phyloP scores from a whole-genome alignment of 805 yeast species.

The Vanderwaltozyma yarrowii region DNA sequence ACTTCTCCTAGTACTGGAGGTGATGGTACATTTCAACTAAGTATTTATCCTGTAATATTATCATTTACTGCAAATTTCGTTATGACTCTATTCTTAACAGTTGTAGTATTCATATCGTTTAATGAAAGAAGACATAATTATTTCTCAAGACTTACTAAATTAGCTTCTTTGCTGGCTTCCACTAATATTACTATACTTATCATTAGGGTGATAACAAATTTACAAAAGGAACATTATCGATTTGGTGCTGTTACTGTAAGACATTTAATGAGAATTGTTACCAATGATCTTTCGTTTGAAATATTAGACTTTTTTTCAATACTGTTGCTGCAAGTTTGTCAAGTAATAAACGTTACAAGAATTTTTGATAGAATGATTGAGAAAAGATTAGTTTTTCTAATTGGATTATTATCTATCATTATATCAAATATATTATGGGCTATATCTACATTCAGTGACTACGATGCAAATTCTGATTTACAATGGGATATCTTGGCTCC shows the following conservation, averaged over 20 bases:
- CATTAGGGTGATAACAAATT: slow-evolving; percentile 35
- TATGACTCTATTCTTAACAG: slow-evolving; percentile 50
- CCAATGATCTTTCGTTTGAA: slow-evolving; percentile 37
- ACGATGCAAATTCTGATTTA: not conserved
- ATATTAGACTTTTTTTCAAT: slow-evolving; percentile 50
- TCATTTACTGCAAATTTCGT: slow-evolving; percentile 57
- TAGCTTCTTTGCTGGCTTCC: slow-evolving; percentile 44
- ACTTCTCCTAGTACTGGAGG: slow-evolving; percentile 25
- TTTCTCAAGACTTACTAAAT: slow-evolving; percentile 17
- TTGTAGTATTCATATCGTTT: slow-evolving; percentile 55
- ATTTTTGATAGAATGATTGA: slow-evolving; percentile 59
- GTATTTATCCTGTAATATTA: slow-evolving; percentile 53
- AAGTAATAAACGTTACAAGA: slow-evolving; percentile 62
- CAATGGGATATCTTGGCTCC: slow-evolving; percentile 56
- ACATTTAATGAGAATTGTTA: slow-evolving; percentile 29
- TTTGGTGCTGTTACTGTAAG: slow-evolving; percentile 27
- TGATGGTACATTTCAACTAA: slow-evolving; percentile 44
- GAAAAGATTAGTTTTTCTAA: slow-evolving; percentile 47
- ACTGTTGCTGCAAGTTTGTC: slow-evolving; percentile 50
- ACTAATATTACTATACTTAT: slow-evolving; percentile 44
- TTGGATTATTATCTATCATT: slow-evolving; percentile 45
- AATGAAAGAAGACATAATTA: slow-evolving; percentile 49
- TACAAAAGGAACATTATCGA: slow-evolving; percentile 38
- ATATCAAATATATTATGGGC: slow-evolving; percentile 64
- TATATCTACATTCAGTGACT: slow-evolving; percentile 31